Evolutionary conservation across 768 basidiomycete genomes (phyloP).

Genomic region (Leccinum variicolor): DNA sequence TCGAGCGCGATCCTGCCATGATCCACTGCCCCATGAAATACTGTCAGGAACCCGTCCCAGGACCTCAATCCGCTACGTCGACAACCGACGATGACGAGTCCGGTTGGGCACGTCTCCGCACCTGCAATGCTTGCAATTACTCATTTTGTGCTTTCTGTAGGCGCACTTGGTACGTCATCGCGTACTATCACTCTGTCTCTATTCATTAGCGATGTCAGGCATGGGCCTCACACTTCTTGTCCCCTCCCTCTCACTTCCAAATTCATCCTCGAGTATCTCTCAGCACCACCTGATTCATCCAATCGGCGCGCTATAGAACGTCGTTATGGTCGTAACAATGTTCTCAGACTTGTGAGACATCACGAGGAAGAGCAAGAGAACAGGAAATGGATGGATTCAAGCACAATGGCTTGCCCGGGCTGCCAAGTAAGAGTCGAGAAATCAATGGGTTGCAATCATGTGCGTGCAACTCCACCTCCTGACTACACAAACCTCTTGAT

Average conservation of each 20-base stretch:
- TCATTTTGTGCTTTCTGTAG: conserved; percentile 84
- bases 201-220: conserved; percentile 47
- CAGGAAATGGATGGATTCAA: conserved; percentile 64
- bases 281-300: conserved; percentile 47
- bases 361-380: conserved; percentile 77
- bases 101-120: conserved; percentile 69
- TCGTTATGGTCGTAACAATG: conserved; percentile 58
- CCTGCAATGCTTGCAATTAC: conserved; percentile 67
- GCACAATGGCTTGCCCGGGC: conserved; percentile 70
- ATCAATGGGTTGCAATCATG: conserved; percentile 83
- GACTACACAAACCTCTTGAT: neutral
- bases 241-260: conserved; percentile 63
- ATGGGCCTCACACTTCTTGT: conserved; percentile 74
- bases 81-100: conserved; percentile 45
- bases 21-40: conserved; percentile 76
- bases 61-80: conserved; percentile 37
- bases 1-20: conserved; percentile 78
- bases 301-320: conserved; percentile 53
- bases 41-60: conserved; percentile 78
- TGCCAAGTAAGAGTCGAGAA: conserved; percentile 76
- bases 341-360: conserved; percentile 56
- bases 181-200: neutral
- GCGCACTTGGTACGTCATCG: conserved; percentile 61
- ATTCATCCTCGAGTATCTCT: conserved; percentile 66
- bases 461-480: conserved; percentile 35